Percentiles rank a stretch among this genome's conserved stretches.
Conservation (phyloP, 768 basidiomycete genomes). For the Russula foetens region DNA sequence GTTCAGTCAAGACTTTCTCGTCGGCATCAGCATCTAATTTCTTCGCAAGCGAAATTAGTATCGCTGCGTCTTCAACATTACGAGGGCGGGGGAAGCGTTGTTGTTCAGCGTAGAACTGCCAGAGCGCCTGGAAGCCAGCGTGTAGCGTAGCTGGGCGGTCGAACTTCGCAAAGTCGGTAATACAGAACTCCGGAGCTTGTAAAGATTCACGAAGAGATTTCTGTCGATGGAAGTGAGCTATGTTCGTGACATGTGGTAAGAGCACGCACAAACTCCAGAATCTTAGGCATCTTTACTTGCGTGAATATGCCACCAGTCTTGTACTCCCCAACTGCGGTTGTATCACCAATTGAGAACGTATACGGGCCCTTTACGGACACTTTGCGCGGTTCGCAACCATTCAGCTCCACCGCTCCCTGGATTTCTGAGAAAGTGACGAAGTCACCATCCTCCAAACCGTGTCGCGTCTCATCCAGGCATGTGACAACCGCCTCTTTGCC, state of each 20-base stretch:
- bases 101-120: slow-evolving; percentile 58
- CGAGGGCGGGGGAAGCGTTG: slow-evolving; percentile 74
- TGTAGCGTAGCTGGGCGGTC: slow-evolving; percentile 88
- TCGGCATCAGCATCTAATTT: slow-evolving; percentile 67
- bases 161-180: slow-evolving; percentile 97
- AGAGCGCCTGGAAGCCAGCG: slow-evolving; percentile 90
- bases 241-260: not conserved
- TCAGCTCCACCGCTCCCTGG: slow-evolving; percentile 88
- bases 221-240: slow-evolving; percentile 33
- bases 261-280: slow-evolving; percentile 79
- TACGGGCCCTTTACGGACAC: slow-evolving; percentile 94
- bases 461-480: slow-evolving; percentile 92
- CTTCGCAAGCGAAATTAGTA: slow-evolving; percentile 70
- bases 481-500: slow-evolving; percentile 89
- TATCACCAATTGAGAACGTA: slow-evolving; percentile 94
- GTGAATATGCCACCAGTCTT: slow-evolving; percentile 89
- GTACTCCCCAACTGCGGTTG: slow-evolving; percentile 68
- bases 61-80: slow-evolving; percentile 69
- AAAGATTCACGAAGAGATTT: slow-evolving; percentile 90
- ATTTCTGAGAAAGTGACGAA: slow-evolving; percentile 96
- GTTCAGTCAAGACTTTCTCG: slow-evolving; percentile 73
- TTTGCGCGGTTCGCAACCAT: slow-evolving; percentile 87
- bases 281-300: slow-evolving; percentile 98
- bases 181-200: slow-evolving; percentile 74
- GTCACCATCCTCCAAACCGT: slow-evolving; percentile 98